Percentiles rank a stretch among this genome's conserved stretches.
These are phyloP conservation scores for Vaccinium myrtillus DNA, from an alignment of 148 eudicot species.

Conservation along the genomic window DNA sequence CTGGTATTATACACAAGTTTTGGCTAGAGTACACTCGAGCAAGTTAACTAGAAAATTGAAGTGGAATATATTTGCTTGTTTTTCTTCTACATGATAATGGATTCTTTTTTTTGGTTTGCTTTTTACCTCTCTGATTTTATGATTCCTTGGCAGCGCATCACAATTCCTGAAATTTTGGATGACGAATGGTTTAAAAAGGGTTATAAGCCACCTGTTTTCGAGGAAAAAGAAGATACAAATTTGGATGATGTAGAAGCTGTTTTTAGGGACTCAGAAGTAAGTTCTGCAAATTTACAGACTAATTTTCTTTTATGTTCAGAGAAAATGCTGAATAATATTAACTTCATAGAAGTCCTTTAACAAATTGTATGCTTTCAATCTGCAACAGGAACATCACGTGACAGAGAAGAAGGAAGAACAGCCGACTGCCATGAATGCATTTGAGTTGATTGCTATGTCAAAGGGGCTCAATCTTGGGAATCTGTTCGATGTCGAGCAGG, in stretches of 20 bases:
- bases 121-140: constrained; percentile 1
- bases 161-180: constrained; percentile 65
- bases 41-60: not conserved
- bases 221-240: constrained; percentile 70
- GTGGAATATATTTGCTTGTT: not conserved
- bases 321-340: constrained; percentile 2
- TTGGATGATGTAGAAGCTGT: constrained; percentile 97
- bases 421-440: constrained; percentile 89
- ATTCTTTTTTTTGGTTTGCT: not conserved
- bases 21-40: not conserved
- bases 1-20: constrained; percentile 8
- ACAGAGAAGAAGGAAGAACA: constrained; percentile 79
- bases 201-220: constrained; percentile 72
- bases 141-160: constrained; percentile 66
- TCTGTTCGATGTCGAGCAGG: constrained; percentile 83
- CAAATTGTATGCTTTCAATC: constrained; percentile 15
- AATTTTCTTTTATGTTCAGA: not conserved
- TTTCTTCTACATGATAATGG: not conserved
- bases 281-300: constrained; percentile 17
- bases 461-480: constrained; percentile 88
- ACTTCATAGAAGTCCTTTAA: constrained; percentile 1
- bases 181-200: constrained; percentile 85
- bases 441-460: constrained; percentile 95
- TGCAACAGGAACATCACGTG: constrained; percentile 76
- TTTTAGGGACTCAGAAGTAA: constrained; percentile 82